These are phyloP conservation scores for Avicennia marina DNA, from an alignment of 257 asterid genomes.

Conservation along the genomic window DNA sequence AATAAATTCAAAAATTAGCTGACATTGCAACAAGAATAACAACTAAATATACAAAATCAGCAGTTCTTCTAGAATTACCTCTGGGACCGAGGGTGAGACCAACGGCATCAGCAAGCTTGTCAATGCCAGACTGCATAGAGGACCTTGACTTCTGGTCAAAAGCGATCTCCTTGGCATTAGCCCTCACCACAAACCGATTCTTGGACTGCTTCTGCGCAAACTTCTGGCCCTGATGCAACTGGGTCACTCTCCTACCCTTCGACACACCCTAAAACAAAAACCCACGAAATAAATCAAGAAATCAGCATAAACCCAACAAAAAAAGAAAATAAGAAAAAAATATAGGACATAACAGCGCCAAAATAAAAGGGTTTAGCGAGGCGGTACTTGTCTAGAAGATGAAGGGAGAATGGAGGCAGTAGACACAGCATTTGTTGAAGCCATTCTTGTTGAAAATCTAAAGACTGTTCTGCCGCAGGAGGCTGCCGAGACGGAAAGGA, in stretches of 20 bases:
- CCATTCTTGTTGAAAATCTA: too few relatives aligned
- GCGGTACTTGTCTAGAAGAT: conserved; percentile 45
- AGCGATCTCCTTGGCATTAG: conserved; percentile 85
- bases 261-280: conserved; percentile 42
- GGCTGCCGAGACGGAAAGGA: too few relatives aligned
- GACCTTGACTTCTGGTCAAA: conserved; percentile 88
- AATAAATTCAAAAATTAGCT: too few relatives aligned
- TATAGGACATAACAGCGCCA: too few relatives aligned
- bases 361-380: too few relatives aligned
- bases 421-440: conserved; percentile 77
- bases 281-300: neutral
- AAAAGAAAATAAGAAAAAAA: neutral
- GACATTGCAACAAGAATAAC: too few relatives aligned
- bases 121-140: conserved; percentile 91
- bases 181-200: conserved; percentile 70
- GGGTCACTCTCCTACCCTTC: conserved; percentile 53
- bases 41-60: too few relatives aligned
- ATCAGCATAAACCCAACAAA: neutral
- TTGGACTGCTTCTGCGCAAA: conserved; percentile 40
- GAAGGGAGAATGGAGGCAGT: conserved; percentile 63
- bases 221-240: conserved; percentile 64
- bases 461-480: too few relatives aligned
- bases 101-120: conserved; percentile 92
- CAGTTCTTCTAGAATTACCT: conserved; percentile 35
- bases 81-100: conserved; percentile 98